Conservation (phyloP, 352 stramenopile species). For the Pythium folliculosum region DNA sequence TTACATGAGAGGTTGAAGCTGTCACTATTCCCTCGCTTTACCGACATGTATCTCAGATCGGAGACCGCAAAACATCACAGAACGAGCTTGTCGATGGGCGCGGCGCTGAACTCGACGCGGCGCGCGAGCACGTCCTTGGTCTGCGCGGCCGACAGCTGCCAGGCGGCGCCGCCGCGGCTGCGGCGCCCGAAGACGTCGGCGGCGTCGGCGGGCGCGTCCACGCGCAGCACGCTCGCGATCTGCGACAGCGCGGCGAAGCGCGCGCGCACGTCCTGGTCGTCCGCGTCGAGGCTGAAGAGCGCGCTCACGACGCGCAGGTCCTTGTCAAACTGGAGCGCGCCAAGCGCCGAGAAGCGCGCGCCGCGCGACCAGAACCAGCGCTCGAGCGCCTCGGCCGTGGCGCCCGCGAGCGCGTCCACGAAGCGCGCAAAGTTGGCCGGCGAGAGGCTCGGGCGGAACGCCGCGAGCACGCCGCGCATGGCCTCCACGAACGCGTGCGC, state of each 20-base stretch:
- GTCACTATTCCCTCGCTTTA: constrained; percentile 16
- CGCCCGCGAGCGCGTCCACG: constrained; percentile 45
- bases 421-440: constrained; percentile 57
- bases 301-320: constrained; percentile 71
- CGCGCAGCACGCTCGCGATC: constrained; percentile 68
- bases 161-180: constrained; percentile 65
- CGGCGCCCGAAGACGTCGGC: constrained; percentile 72
- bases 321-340: constrained; percentile 86
- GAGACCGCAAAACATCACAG: constrained; percentile 17
- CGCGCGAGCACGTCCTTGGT: constrained; percentile 77
- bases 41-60: neutral
- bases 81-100: constrained; percentile 62
- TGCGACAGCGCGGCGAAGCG: constrained; percentile 66
- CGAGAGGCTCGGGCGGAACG: constrained; percentile 60
- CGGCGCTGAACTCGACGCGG: constrained; percentile 77
- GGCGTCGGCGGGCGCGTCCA: constrained; percentile 74
- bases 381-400: constrained; percentile 56
- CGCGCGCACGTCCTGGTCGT: constrained; percentile 44
- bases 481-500: constrained; percentile 69
- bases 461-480: constrained; percentile 52
- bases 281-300: constrained; percentile 53
- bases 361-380: constrained; percentile 61
- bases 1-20: constrained; percentile 18
- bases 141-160: constrained; percentile 63
- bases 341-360: constrained; percentile 76